A percentile compares a stretch with the other conserved stretches of the same genome.
Evolutionary conservation across 495 filamentous ascomycete genomes (phyloP).

Genomic region (Aspergillus wentii): DNA sequence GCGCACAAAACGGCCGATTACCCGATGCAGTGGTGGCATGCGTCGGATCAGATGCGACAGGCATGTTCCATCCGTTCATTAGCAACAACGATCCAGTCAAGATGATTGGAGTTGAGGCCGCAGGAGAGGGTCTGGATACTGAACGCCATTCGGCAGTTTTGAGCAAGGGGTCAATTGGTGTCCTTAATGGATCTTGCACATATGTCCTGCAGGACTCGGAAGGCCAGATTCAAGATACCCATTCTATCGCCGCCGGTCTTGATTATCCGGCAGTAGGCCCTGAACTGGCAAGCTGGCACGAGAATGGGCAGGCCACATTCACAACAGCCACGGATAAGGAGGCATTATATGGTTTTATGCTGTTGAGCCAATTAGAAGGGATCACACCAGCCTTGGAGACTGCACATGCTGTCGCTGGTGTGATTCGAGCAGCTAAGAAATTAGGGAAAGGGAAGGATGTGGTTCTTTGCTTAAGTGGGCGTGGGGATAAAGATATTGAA

Average conservation of each 20-base stretch:
- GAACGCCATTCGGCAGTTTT: slow-evolving; percentile 72
- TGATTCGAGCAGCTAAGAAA: slow-evolving; percentile 73
- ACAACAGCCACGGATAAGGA: slow-evolving; percentile 80
- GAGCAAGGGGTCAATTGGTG: slow-evolving; percentile 71
- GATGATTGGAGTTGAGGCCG: slow-evolving; percentile 82
- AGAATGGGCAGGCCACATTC: slow-evolving; percentile 70
- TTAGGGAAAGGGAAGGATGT: slow-evolving; percentile 78
- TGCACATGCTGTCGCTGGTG: slow-evolving; percentile 78
- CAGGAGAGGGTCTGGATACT: slow-evolving; percentile 81
- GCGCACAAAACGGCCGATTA: slow-evolving; percentile 66
- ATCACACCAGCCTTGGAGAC: slow-evolving; percentile 89
- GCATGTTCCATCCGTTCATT: slow-evolving; percentile 91
- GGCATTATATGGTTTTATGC: slow-evolving; percentile 72
- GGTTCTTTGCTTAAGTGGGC: slow-evolving; percentile 77
- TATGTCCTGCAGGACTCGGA: slow-evolving; percentile 79
- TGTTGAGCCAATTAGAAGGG: slow-evolving; percentile 74
- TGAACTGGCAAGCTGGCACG: slow-evolving; percentile 81
- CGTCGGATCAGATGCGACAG: slow-evolving; percentile 76
- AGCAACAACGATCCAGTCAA: slow-evolving; percentile 73
- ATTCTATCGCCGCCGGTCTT: slow-evolving; percentile 82
- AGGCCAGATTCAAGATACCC: slow-evolving; percentile 82
- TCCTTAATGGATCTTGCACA: slow-evolving; percentile 85
- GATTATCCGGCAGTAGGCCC: slow-evolving; percentile 90
- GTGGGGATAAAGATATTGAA: slow-evolving; percentile 92
- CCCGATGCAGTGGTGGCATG: slow-evolving; percentile 89